phyloP scores from a whole-genome alignment of 495 filamentous ascomycete genomes.

The Aspergillus olivimuriae region DNA sequence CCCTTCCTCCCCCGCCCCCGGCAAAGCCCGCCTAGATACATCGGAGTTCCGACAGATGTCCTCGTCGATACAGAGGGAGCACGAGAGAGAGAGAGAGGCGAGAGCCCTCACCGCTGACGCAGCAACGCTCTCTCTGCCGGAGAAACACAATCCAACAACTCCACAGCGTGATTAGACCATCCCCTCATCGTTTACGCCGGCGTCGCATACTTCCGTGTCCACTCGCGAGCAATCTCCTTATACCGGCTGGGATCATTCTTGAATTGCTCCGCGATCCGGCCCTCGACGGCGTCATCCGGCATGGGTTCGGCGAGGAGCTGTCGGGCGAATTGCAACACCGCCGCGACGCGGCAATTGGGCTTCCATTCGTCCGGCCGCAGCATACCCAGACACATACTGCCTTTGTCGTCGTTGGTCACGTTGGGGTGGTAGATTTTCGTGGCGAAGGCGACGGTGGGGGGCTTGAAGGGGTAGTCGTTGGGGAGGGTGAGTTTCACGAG shows the following conservation, averaged over 20 bases:
- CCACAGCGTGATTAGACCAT: too few relatives aligned
- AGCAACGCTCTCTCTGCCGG: too few relatives aligned
- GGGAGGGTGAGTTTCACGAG: conserved; percentile 70
- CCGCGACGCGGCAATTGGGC: conserved; percentile 68
- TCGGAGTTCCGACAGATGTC: too few relatives aligned
- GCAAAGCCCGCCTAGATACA: too few relatives aligned
- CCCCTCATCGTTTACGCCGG: too few relatives aligned
- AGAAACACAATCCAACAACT: too few relatives aligned
- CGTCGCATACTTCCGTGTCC: conserved; percentile 72
- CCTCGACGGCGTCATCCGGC: conserved; percentile 91
- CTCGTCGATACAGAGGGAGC: too few relatives aligned
- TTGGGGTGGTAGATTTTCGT: conserved; percentile 99
- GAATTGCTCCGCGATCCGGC: conserved; percentile 78
- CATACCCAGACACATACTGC: conserved; percentile 86
- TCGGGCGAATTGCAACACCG: conserved; percentile 74
- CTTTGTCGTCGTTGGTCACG: conserved; percentile 88
- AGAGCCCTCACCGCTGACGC: too few relatives aligned
- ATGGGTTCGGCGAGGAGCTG: conserved; percentile 78
- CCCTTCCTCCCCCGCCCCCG: too few relatives aligned
- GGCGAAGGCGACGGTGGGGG: conserved; percentile 76
- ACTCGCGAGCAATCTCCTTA: conserved; percentile 76
- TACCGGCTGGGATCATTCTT: conserved; percentile 66
- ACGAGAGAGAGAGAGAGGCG: too few relatives aligned
- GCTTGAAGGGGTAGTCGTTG: conserved; percentile 89
- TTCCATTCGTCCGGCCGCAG: conserved; percentile 93